Percentiles rank a stretch among this genome's conserved stretches.
phyloP scores from a whole-genome alignment of 768 basidiomycete species.

The Termitomyces sp. region DNA sequence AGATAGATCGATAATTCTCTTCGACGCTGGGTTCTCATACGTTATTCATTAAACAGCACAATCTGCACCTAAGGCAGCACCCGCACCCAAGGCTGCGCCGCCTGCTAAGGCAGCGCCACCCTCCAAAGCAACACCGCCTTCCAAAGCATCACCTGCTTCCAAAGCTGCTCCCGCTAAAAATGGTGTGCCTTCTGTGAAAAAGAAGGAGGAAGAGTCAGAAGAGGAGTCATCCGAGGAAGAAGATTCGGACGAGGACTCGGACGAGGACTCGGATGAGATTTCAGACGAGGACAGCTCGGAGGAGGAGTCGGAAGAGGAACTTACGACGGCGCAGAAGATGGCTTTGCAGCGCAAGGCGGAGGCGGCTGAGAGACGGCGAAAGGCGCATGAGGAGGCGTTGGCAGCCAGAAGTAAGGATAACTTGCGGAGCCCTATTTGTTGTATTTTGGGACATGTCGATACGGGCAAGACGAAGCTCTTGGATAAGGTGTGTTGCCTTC shows the following conservation, averaged over 20 bases:
- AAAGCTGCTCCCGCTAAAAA: slow-evolving; percentile 17
- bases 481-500: slow-evolving; percentile 68
- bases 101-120: background rate
- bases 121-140: background rate
- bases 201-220: slow-evolving; percentile 27
- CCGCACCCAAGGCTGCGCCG: slow-evolving; percentile 18
- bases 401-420: slow-evolving; percentile 87
- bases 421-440: slow-evolving; percentile 95
- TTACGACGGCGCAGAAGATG: slow-evolving; percentile 66
- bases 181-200: slow-evolving; percentile 14
- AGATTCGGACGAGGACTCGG: slow-evolving; percentile 21
- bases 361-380: slow-evolving; percentile 76
- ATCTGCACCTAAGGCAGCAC: slow-evolving; percentile 16
- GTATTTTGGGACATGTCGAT: slow-evolving; percentile 99
- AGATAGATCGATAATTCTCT: background rate
- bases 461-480: slow-evolving; percentile 98
- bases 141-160: background rate
- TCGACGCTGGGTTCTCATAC: background rate
- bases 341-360: slow-evolving; percentile 76
- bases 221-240: slow-evolving; percentile 21
- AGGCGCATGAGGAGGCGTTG: slow-evolving; percentile 81
- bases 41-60: slow-evolving; percentile 9
- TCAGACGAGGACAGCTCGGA: slow-evolving; percentile 49
- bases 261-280: slow-evolving; percentile 42
- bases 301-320: slow-evolving; percentile 54